A percentile compares a stretch with the other conserved stretches of the same genome.
phyloP scores from a whole-genome alignment of 257 asterid species.

The Nicotiana benthamiana region DNA sequence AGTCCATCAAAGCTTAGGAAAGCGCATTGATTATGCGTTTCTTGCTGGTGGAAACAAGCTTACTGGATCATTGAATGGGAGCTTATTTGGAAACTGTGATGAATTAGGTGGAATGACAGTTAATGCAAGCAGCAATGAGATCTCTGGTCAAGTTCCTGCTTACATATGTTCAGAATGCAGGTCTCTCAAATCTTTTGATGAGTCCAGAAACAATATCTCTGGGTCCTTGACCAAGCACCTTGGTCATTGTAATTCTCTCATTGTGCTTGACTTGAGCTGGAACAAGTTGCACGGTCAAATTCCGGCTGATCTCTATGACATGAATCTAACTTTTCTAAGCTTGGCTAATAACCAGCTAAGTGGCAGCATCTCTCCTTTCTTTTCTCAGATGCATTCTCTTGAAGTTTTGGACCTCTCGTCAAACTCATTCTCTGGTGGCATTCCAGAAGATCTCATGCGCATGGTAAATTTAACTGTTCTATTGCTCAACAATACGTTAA shows the following conservation, averaged over 20 bases:
- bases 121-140: constrained; percentile 44
- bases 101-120: constrained; percentile 42
- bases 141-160: constrained; percentile 50
- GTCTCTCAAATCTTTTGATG: constrained; percentile 49
- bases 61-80: constrained; percentile 48
- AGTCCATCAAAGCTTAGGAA: constrained; percentile 39
- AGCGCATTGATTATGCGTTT: constrained; percentile 52
- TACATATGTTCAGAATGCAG: constrained; percentile 44
- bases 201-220: constrained; percentile 44
- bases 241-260: constrained; percentile 42
- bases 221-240: constrained; percentile 49
- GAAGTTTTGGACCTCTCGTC: constrained; percentile 69
- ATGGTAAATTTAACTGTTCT: constrained; percentile 52
- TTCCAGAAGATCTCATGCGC: constrained; percentile 47
- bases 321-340: constrained; percentile 46
- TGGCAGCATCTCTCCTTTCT: constrained; percentile 52
- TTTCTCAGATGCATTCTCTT: constrained; percentile 46
- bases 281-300: constrained; percentile 55
- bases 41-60: constrained; percentile 68
- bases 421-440: constrained; percentile 54
- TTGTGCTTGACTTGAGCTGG: constrained; percentile 53
- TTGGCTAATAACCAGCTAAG: constrained; percentile 58
- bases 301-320: constrained; percentile 48
- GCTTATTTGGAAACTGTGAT: constrained; percentile 49
- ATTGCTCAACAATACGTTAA: constrained; percentile 50